Percentiles rank a stretch among this genome's conserved stretches.
These are phyloP conservation scores for Aspergillus quadrilineatus DNA, from an alignment of 2,329 filamentous ascomycete genomes.

Conservation along the genomic window DNA sequence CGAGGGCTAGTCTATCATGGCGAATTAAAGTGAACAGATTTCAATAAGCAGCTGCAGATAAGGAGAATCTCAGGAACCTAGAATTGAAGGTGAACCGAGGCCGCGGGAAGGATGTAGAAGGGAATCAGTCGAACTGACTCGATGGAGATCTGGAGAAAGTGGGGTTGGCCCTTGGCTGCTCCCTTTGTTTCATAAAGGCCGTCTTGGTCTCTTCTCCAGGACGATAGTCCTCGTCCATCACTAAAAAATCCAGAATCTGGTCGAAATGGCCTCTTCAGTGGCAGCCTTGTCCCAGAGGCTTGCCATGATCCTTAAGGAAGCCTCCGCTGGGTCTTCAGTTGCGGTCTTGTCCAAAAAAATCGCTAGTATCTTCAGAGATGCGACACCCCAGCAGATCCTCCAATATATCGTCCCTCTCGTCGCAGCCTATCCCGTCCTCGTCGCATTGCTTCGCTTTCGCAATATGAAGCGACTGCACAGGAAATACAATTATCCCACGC, in stretches of 20 bases:
- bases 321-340: not conserved
- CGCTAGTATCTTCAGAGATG: not conserved
- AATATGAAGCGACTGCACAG: constrained; percentile 39
- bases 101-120: not conserved
- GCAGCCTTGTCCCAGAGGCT: not conserved
- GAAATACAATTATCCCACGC: constrained; percentile 47
- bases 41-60: not conserved
- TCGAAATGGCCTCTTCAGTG: not conserved
- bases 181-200: not conserved
- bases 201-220: too few species aligned
- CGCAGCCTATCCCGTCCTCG: constrained; percentile 29
- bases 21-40: not conserved
- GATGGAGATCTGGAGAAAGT: not conserved
- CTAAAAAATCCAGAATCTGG: not conserved
- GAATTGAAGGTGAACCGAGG: not conserved
- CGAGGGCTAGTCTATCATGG: not conserved
- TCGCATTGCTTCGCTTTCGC: constrained; percentile 31
- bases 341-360: not conserved
- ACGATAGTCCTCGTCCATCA: too few species aligned
- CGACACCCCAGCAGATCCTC: constrained; percentile 20
- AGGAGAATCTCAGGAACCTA: not conserved
- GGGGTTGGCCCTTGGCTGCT: not conserved
- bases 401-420: constrained; percentile 25
- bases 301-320: not conserved
- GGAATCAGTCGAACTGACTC: not conserved